These are phyloP conservation scores for Stachybotrys chartarum DNA, from an alignment of 2,329 filamentous ascomycete genomes.

Conservation along the genomic window DNA sequence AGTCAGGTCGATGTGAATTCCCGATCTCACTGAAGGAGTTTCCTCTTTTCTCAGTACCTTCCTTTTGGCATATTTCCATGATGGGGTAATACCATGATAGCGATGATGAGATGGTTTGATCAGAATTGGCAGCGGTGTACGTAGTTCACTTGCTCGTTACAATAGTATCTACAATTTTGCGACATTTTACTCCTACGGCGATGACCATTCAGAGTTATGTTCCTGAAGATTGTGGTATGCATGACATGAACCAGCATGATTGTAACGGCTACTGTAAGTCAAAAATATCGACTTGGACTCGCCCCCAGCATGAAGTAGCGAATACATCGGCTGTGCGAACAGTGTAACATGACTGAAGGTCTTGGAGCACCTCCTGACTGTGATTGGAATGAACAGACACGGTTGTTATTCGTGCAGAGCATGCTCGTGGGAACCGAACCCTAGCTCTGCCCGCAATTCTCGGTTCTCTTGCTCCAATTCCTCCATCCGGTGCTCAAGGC, in stretches of 20 bases:
- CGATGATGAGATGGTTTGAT: background rate
- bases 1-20: constrained; percentile 2
- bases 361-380: too few species aligned
- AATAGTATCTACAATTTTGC: too few species aligned
- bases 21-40: background rate
- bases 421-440: background rate
- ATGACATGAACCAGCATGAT: too few species aligned
- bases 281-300: too few species aligned
- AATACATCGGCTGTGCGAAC: too few species aligned
- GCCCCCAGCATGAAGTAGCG: too few species aligned
- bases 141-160: too few species aligned
- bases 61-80: background rate
- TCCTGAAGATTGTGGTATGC: too few species aligned
- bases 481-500: constrained; percentile 43
- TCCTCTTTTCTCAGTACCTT: background rate
- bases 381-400: background rate
- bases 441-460: background rate
- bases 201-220: too few species aligned
- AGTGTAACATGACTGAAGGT: too few species aligned
- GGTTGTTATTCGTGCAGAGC: background rate
- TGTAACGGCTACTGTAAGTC: too few species aligned
- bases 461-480: constrained; percentile 41
- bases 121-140: background rate
- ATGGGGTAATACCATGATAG: background rate
- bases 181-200: too few species aligned